Base-by-base conservation (phyloP, 495 filamentous ascomycete genomes). In the Podospora comata region DNA sequence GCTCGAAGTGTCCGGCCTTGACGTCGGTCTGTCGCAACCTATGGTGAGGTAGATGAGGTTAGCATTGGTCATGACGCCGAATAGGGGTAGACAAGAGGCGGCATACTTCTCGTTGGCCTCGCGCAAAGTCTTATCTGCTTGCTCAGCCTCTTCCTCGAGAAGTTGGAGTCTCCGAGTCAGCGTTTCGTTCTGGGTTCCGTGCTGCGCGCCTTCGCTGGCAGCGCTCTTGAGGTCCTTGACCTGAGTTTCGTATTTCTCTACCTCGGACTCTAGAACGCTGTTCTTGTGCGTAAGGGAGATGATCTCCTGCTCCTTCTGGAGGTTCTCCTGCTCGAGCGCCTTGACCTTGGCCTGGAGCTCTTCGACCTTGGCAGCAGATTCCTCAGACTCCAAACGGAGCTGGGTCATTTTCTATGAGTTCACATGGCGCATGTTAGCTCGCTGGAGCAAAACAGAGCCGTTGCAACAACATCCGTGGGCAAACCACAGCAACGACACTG, bases 1-100 rank as follows among this genome's bases (percentile, higher is more conserved):
- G 96, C 83, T 98, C 96, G 82, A 93, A 97, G 86, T 99, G 95
- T 69, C 94, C 96, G 77, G 95, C 93, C 85, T 97, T 97, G 82
- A 98, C 93, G 79, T 98, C 95, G 80, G 95, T 97, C 83, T 96
- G 94, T 74, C 96, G 93, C 75, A 98, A 92, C 82, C 95, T 99
- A 58, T 7, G 30, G 30, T 32, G 23, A 26, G 23, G 23, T n/a
- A 20, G 13, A 23, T 9, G 6, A 20, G 7, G 55, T 58, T 20
- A 58, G 23, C 18, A 58, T 5, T 58, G 30, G 7, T 53, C 1
- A 23, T 23, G 23, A 23, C 23, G 23, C 23, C 23, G 23, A 23
- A 23, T 1, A 23, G 23, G 23, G 1, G 23, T 23, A 23, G 23
- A 23, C 23, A 1, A 23, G 23, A 23, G 23, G 23, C 23, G 18